Conservation (phyloP, 2,329 filamentous ascomycete genomes). For the Fusarium oligoseptatum region DNA sequence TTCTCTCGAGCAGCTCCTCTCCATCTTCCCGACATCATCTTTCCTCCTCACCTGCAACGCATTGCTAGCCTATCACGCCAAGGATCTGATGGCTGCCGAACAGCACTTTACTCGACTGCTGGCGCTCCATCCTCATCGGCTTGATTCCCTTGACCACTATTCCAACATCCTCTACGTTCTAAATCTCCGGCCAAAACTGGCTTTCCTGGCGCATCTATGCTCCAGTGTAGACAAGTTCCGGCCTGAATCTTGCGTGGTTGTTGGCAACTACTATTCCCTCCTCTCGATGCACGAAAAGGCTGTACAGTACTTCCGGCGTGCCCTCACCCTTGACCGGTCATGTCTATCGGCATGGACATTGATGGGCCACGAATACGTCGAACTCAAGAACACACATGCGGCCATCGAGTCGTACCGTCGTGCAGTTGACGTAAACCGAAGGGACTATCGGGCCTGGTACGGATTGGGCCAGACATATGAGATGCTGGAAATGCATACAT, state of each 20-base stretch:
- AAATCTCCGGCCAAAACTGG: slow-evolving; percentile 86
- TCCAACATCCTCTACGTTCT: slow-evolving; percentile 98
- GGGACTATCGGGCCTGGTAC: slow-evolving; percentile 98
- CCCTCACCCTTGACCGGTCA: slow-evolving; percentile 87
- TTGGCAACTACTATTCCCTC: slow-evolving; percentile 97
- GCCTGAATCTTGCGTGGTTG: slow-evolving; percentile 95
- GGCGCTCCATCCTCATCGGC: slow-evolving; percentile 77
- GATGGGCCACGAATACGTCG: slow-evolving; percentile 99
- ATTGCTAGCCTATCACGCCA: slow-evolving; percentile 89
- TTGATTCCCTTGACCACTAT: slow-evolving; percentile 95
- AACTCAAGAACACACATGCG: slow-evolving; percentile 98
- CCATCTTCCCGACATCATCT: slow-evolving; percentile 87
- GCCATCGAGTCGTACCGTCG: slow-evolving; percentile 97
- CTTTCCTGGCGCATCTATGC: slow-evolving; percentile 92
- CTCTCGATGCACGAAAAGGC: slow-evolving; percentile 97
- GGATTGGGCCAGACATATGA: slow-evolving; percentile 97
- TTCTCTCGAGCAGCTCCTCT: slow-evolving; percentile 81
- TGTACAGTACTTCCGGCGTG: slow-evolving; percentile 96
- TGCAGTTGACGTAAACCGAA: slow-evolving; percentile 94
- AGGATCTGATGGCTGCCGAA: slow-evolving; percentile 78
- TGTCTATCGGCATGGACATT: slow-evolving; percentile 97
- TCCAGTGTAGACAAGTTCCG: slow-evolving; percentile 95
- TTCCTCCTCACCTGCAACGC: slow-evolving; percentile 94
- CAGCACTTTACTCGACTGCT: slow-evolving; percentile 82
- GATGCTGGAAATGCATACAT: slow-evolving; percentile 97